Conservation (phyloP, 164 flowering plant species). For the Houttuynia cordata region DNA sequence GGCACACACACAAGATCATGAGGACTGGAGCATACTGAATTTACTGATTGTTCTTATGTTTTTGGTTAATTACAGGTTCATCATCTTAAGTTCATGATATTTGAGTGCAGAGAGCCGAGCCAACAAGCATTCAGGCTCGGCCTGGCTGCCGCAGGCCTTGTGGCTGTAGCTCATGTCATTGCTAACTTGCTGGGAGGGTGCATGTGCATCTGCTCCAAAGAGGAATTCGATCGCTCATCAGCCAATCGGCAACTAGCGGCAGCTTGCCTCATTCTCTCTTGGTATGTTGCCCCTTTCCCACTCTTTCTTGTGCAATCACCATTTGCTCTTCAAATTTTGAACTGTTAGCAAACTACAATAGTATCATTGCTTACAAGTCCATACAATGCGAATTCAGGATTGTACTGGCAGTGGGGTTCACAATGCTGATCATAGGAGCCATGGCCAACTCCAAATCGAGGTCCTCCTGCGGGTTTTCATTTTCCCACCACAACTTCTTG, state of each 20-base stretch:
- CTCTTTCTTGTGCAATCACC: background rate
- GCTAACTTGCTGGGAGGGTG: conserved; percentile 71
- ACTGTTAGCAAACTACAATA: too few relatives aligned
- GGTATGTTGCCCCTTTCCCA: conserved; percentile 29
- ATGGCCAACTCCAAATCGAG: conserved; percentile 53
- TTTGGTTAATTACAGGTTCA: conserved; percentile 30
- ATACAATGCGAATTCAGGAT: conserved; percentile 33
- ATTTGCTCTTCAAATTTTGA: background rate
- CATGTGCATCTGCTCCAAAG: conserved; percentile 48
- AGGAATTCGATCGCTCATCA: conserved; percentile 46
- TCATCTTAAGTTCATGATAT: conserved; percentile 59
- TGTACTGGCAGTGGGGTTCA: conserved; percentile 46
- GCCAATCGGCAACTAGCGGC: conserved; percentile 49
- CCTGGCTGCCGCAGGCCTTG: conserved; percentile 51
- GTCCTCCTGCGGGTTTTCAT: conserved; percentile 53
- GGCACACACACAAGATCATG: too few relatives aligned
- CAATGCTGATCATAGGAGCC: conserved; percentile 58
- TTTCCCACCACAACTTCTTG: conserved; percentile 60
- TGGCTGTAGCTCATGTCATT: conserved; percentile 56
- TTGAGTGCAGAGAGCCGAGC: conserved; percentile 84
- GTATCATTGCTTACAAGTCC: too few relatives aligned
- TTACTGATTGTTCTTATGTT: background rate
- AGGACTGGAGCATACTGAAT: background rate
- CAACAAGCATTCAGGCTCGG: conserved; percentile 64
- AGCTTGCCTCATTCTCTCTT: conserved; percentile 56